These are phyloP conservation scores for Diaporthe destruens DNA, from an alignment of 2,329 filamentous ascomycete species.

Conservation along the genomic window DNA sequence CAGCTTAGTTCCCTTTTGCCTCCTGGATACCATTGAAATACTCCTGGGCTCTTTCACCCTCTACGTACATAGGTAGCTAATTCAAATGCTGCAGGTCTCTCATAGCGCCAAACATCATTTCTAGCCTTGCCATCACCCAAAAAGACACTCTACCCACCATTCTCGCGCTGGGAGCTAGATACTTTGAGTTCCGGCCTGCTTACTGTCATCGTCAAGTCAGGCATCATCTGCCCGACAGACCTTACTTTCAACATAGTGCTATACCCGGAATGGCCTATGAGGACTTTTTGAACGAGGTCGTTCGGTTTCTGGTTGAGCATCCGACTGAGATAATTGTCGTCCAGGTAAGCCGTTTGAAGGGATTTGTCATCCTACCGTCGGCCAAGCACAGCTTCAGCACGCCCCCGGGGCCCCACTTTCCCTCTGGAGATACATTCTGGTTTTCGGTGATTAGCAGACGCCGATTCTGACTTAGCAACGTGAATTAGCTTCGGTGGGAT, in stretches of 20 bases:
- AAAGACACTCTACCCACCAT: slow-evolving; percentile 61
- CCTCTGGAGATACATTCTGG: too few relatives aligned
- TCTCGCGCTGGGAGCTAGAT: slow-evolving; percentile 60
- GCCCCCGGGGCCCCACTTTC: too few relatives aligned
- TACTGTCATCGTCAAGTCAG: slow-evolving; percentile 59
- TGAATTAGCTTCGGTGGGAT: slow-evolving; percentile 53
- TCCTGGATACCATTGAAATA: too few relatives aligned
- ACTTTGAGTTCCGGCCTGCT: slow-evolving; percentile 66
- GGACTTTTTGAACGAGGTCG: slow-evolving; percentile 56
- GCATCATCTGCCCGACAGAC: slow-evolving; percentile 56
- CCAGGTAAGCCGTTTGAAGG: slow-evolving; percentile 53
- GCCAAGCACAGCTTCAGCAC: too few relatives aligned
- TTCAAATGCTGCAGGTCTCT: slow-evolving; percentile 38
- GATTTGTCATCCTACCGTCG: not conserved
- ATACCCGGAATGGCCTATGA: slow-evolving; percentile 64
- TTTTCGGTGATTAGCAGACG: too few relatives aligned
- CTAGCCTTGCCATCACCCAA: slow-evolving; percentile 63
- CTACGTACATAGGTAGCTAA: too few relatives aligned
- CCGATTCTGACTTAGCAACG: slow-evolving; percentile 12
- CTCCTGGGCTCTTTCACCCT: too few relatives aligned
- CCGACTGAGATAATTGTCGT: slow-evolving; percentile 61
- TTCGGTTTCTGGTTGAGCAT: slow-evolving; percentile 56
- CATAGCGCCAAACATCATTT: slow-evolving; percentile 58
- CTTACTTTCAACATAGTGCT: slow-evolving; percentile 64
- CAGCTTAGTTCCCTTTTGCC: too few relatives aligned